These are phyloP conservation scores for Reutealis trisperma DNA, from an alignment of 345 rosid species.

Conservation along the genomic window DNA sequence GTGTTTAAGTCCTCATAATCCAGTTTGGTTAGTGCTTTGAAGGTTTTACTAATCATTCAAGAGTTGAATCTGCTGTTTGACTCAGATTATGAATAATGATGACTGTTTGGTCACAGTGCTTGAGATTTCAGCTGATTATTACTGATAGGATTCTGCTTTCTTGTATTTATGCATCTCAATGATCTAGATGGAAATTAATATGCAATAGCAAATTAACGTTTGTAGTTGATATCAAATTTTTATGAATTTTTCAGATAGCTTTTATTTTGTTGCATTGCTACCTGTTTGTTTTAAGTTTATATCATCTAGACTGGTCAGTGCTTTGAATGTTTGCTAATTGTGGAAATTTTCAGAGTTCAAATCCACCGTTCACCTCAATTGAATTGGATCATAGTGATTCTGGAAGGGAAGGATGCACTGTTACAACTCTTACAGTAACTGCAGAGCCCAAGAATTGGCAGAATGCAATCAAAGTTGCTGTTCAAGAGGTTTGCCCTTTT, in stretches of 20 bases:
- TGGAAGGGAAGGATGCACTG: constrained; percentile 99
- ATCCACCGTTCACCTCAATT: constrained; percentile 97
- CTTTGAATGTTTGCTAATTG: constrained; percentile 30
- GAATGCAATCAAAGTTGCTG: constrained; percentile 92
- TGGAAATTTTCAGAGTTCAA: constrained; percentile 78
- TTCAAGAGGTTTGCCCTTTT: constrained; percentile 77
- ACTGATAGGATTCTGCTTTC: not conserved
- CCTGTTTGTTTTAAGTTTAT: not conserved
- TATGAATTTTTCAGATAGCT: not conserved
- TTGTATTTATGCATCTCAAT: not conserved
- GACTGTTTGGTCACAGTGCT: not conserved
- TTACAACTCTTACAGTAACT: constrained; percentile 96
- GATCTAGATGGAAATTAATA: not conserved
- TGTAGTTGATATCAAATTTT: not conserved
- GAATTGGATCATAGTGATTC: constrained; percentile 99
- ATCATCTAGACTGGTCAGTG: constrained; percentile 8
- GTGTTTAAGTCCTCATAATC: not conserved
- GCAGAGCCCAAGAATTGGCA: constrained; percentile 99
- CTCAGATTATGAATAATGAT: not conserved
- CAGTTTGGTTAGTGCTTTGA: not conserved
- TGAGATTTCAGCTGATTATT: not conserved
- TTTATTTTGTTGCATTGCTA: not conserved
- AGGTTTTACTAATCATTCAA: not conserved
- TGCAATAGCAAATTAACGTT: not conserved
- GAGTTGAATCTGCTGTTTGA: not conserved